Evolutionary conservation across 2,329 filamentous ascomycete genomes (phyloP).

Genomic region (Dendrostoma leiphaemia): DNA sequence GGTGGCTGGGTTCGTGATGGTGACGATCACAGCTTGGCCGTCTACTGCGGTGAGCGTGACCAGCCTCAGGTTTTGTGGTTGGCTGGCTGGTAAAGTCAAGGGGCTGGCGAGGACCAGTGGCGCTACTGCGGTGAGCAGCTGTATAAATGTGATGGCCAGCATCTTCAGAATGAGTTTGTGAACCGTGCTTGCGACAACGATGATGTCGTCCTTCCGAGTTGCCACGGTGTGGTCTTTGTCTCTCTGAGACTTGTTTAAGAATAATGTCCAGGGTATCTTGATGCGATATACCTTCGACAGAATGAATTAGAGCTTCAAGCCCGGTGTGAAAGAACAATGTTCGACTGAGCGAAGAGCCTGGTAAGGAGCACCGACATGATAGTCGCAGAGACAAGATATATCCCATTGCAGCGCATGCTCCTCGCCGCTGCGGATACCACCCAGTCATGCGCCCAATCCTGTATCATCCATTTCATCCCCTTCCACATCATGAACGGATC

Average conservation of each 20-base stretch:
- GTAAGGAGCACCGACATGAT: too few relatives aligned
- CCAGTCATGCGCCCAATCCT: not conserved
- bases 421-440: not conserved
- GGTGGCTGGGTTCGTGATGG: constrained; percentile 2
- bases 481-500: not conserved
- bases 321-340: not conserved
- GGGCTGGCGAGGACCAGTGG: constrained; percentile 10
- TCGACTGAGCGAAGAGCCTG: too few relatives aligned
- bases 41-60: constrained; percentile 6
- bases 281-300: not conserved
- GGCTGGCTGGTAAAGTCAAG: constrained; percentile 11
- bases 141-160: constrained; percentile 14
- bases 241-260: too few relatives aligned
- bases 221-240: too few relatives aligned
- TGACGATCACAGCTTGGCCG: constrained; percentile 1
- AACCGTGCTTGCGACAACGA: not conserved
- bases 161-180: constrained; percentile 8
- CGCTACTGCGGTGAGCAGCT: constrained; percentile 5
- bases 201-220: not conserved
- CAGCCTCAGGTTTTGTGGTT: not conserved
- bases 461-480: not conserved
- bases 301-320: constrained; percentile 12
- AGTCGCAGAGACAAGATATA: constrained; percentile 4
- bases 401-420: not conserved
- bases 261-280: too few relatives aligned